Evolutionary conservation across 805 yeast genomes (phyloP).

Genomic region (Metschnikowia corniflorae): DNA sequence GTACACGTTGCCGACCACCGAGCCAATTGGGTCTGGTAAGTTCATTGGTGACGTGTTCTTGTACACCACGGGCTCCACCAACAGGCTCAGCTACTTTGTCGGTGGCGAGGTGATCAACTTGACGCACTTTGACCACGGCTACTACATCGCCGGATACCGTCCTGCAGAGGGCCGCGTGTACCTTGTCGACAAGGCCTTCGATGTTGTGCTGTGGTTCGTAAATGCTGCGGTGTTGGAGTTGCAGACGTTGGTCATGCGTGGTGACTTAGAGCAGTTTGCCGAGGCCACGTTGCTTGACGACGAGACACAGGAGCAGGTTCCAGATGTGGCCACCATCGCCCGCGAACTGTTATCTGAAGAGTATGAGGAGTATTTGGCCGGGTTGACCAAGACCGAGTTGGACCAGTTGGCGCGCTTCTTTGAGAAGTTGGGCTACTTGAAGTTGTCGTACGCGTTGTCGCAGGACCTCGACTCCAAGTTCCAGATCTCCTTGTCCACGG

Average conservation of each 20-base stretch:
- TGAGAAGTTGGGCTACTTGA: constrained; percentile 85
- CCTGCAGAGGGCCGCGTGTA: constrained; percentile 83
- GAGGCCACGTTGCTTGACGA: constrained; percentile 28
- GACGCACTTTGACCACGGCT: constrained; percentile 86
- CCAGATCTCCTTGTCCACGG: constrained; percentile 80
- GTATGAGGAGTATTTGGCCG: constrained; percentile 48
- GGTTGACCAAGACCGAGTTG: constrained; percentile 61
- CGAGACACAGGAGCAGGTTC: constrained; percentile 36
- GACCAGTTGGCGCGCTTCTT: constrained; percentile 85
- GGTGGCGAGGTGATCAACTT: constrained; percentile 91
- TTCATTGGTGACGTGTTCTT: constrained; percentile 98
- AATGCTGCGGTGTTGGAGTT: constrained; percentile 87
- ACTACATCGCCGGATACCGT: constrained; percentile 83
- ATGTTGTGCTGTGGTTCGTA: constrained; percentile 74
- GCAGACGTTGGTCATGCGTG: constrained; percentile 93
- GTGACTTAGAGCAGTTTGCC: constrained; percentile 73
- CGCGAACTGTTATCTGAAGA: constrained; percentile 60
- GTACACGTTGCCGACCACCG: constrained; percentile 66
- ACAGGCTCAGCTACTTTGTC: constrained; percentile 88
- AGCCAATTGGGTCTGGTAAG: constrained; percentile 79
- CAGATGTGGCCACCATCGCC: constrained; percentile 32
- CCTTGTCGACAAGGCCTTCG: constrained; percentile 86
- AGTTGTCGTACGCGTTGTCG: constrained; percentile 78
- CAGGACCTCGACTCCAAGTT: constrained; percentile 89
- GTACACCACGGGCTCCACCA: constrained; percentile 74